Percentiles rank a stretch among this genome's conserved stretches.
Conservation (phyloP, 2,329 filamentous ascomycete species). For the Fusarium odoratissimum region DNA sequence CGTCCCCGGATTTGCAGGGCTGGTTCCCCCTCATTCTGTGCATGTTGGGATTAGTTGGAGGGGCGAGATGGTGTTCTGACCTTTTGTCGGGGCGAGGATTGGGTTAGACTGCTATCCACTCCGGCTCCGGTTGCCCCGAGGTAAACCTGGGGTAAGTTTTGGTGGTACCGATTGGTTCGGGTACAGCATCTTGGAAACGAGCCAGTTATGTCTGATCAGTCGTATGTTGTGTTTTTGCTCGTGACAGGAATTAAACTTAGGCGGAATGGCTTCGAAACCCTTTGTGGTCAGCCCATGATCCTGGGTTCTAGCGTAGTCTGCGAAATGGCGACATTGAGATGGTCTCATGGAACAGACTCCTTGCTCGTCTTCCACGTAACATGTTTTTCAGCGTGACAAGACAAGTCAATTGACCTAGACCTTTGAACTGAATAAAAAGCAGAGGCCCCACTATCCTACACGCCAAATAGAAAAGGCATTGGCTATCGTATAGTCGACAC, state of each 20-base stretch:
- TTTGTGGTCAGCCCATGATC: neutral
- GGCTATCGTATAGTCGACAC: neutral
- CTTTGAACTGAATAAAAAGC: neutral
- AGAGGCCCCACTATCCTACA: neutral
- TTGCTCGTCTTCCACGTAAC: neutral
- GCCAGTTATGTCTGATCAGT: neutral
- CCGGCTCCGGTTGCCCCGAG: constrained; percentile 35
- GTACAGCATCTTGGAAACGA: neutral
- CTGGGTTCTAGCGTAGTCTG: neutral
- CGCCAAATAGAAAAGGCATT: neutral
- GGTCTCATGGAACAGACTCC: neutral
- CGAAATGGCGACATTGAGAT: neutral
- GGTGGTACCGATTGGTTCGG: neutral
- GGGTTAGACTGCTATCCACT: constrained; percentile 4
- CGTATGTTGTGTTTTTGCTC: neutral
- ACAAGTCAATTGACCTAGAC: neutral
- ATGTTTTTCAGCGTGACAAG: no score
- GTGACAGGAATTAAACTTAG: neutral
- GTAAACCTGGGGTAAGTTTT: constrained; percentile 14
- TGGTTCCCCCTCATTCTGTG: constrained; percentile 4
- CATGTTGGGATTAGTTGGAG: neutral
- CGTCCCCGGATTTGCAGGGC: constrained; percentile 36
- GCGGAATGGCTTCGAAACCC: neutral
- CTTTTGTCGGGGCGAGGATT: neutral
- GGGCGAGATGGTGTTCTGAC: constrained; percentile 18